Evolutionary conservation across 192 early-diverging fungal species (phyloP), one percentile per base, ranked within the genome.

Genomic region (Linnemannia zychae): DNA sequence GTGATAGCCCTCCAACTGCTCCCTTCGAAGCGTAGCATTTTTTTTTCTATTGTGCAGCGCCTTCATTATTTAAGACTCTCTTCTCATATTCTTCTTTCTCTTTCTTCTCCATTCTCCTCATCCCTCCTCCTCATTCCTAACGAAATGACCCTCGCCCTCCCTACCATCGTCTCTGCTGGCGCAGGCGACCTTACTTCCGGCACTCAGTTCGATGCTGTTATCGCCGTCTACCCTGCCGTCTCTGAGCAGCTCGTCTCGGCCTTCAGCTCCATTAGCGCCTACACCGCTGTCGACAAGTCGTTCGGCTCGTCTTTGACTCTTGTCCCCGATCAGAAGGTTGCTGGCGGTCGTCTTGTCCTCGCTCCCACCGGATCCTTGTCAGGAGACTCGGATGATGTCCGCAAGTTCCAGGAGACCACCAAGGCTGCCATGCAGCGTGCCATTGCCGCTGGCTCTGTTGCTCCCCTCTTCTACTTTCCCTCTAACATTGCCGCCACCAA

Each of bases 311-410:
- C 44, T 4, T 53, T 90, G 24, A 77, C 87, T 47, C 5, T 89
- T 36, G 75, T 88, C 13, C 72, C 85, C 22, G 88, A 89, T 47
- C 72, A 75, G 49, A 73, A 81, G n/a, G 93, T 91, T 18, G 92
- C 92, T 37, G 92, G 93, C 57, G 88, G 89, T 6, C 92, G 95
- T 36, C 78, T 96, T 34, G 88, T 97, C 20, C 77, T 96, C n/a
- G 92, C 92, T 9, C 95, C 96, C n/a, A 95, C 92, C 37, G 95
- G 94, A 36, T 90, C 92, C 17, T 79, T 96, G 7, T 76, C 87
- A 71, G 92, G 91, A 72, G 96, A 97, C 82, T 91, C 93, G 34
- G 96, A 97, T 81, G 96, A 97, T 87, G 94, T 94, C 57, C 92
- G 96, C 80, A 92, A 94, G 75, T 93, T 93, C 71, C 76, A 82